These are phyloP conservation scores for Colletotrichum sublineola DNA, from an alignment of 2,329 filamentous ascomycete species.

Conservation along the genomic window DNA sequence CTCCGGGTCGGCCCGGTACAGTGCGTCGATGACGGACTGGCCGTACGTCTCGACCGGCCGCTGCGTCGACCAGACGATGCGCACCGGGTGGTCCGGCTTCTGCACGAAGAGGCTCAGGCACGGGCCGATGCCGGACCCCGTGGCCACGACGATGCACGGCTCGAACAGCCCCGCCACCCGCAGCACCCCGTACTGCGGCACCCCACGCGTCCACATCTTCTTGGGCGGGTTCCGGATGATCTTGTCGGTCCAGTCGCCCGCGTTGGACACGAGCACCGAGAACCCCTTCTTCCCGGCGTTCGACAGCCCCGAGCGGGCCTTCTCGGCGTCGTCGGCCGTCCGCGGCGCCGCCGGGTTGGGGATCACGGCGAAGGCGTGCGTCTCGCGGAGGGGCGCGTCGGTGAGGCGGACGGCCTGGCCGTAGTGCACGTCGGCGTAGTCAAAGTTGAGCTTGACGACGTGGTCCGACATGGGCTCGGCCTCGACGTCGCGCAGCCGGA, in stretches of 20 bases:
- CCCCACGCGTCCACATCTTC: constrained; percentile 76
- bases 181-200: constrained; percentile 76
- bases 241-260: constrained; percentile 79
- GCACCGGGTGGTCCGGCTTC: constrained; percentile 57
- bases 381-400: constrained; percentile 74
- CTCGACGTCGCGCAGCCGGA: constrained; percentile 76
- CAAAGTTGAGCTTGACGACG: constrained; percentile 78
- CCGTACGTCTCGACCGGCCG: constrained; percentile 75
- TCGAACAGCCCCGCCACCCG: constrained; percentile 76
- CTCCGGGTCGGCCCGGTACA: constrained; percentile 69
- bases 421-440: constrained; percentile 70
- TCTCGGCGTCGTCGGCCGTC: constrained; percentile 31
- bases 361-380: constrained; percentile 83
- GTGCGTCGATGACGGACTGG: constrained; percentile 64
- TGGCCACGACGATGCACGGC: constrained; percentile 75
- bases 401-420: constrained; percentile 72
- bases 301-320: constrained; percentile 40
- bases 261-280: constrained; percentile 78
- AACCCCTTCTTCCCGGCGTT: constrained; percentile 65
- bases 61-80: constrained; percentile 78
- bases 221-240: constrained; percentile 73
- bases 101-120: constrained; percentile 69
- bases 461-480: constrained; percentile 78
- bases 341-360: constrained; percentile 60
- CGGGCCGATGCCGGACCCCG: constrained; percentile 80